Base-by-base conservation (phyloP, 2,329 filamentous ascomycete genomes). In the Hirsutella thompsonii region DNA sequence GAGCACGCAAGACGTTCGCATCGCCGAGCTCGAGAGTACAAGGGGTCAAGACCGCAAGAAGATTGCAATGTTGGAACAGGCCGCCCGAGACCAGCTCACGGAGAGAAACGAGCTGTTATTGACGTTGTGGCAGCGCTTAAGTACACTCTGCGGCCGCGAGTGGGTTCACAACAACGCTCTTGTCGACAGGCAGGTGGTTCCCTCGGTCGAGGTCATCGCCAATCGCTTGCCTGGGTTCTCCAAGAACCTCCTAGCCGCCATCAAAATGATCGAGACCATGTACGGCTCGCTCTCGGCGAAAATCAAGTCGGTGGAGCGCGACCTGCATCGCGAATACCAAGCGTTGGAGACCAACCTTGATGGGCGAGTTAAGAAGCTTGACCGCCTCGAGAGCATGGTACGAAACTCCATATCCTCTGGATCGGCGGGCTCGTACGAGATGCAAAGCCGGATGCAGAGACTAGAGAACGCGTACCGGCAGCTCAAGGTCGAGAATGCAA, bases 81-180 rank as follows among this genome's bases (percentile, higher is more conserved):
- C 81, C 43, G 84, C 86, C 61, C 84, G 83, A 50, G 89, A 95
- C 40, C 88, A 96, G 62, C 72, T 96, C 32, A 75, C 74, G 35
- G 92, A 96, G 62, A 81, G 92, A 42, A 95, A 96, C 62, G 83
- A 85, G 45, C 69, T 98, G 40, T 72, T 96, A 16, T 74, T 95
- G 19, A 73, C 79, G n/a, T 67, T 96, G 5, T 98, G 92, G 92
- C 90, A 90, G 47, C 76, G 84, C 36, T 72, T 98, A 8, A 89
- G 86, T 3, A 72, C 77, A 0, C 72, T 96, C 35, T 96, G 92
- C 53, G 92, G 92, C 10, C 74, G 79, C 0, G 92, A 96, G 55
- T 98, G 92, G 90, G 78, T 84, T 4, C 84, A 94, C 58, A 79
- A 82, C 53, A 89, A 96, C 59, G 83, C 82, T 42, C 76, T 94